A percentile compares a stretch with the other conserved stretches of the same genome.
Conservation (phyloP, 768 basidiomycete genomes). For the Tylopilus plumbeoviolaceoides region DNA sequence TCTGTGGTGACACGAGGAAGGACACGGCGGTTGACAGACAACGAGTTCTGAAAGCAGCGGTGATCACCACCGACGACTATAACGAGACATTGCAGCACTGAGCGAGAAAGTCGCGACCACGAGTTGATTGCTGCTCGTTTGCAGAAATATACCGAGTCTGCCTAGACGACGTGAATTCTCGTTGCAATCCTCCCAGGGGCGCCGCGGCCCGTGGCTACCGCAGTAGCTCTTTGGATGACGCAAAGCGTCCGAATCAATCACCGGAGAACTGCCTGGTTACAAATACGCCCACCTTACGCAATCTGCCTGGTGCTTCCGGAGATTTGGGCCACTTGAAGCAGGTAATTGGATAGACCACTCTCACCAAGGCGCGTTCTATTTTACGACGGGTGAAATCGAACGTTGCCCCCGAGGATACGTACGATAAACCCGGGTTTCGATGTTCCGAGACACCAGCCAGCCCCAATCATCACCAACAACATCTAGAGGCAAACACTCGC, state of each 20-base stretch:
- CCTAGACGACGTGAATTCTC: conserved; percentile 11
- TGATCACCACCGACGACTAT: conserved; percentile 7
- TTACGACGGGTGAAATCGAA: conserved; percentile 2
- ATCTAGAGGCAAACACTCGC: not conserved
- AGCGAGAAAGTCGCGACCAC: not conserved
- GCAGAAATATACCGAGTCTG: conserved; percentile 10
- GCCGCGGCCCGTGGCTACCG: conserved; percentile 20
- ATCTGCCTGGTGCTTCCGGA: conserved; percentile 6
- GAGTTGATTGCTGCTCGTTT: conserved; percentile 12
- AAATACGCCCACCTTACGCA: conserved; percentile 22
- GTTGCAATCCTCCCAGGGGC: conserved; percentile 25
- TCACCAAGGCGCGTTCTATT: conserved; percentile 7
- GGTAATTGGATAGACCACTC: conserved; percentile 12
- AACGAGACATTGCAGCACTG: not conserved
- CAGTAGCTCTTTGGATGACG: conserved; percentile 13
- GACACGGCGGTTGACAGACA: conserved; percentile 12
- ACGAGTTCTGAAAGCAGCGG: conserved; percentile 6
- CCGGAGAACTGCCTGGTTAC: conserved; percentile 18
- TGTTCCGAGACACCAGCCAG: not conserved
- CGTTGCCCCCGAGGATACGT: not conserved
- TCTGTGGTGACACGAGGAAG: conserved; percentile 9
- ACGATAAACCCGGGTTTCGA: conserved; percentile 4
- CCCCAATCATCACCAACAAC: conserved; percentile 2
- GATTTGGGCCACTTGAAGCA: conserved; percentile 5
- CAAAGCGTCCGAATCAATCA: conserved; percentile 17